Base-by-base conservation (phyloP, 2,329 filamentous ascomycete species). In the Pyricularia pennisetigena region DNA sequence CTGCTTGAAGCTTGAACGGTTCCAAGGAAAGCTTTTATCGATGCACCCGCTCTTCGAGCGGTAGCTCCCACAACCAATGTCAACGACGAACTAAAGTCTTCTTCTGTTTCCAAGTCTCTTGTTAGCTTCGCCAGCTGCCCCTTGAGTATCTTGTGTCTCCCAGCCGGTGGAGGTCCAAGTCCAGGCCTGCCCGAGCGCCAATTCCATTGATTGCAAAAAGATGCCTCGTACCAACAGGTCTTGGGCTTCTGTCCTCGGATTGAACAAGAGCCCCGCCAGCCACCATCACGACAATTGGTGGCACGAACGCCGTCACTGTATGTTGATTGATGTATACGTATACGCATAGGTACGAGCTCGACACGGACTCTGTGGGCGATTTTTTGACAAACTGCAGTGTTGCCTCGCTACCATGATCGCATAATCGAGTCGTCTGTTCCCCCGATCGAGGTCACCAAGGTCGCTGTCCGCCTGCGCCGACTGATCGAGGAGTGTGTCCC, bases 401-500 rank as follows among this genome's bases (percentile, higher is more conserved):
- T 94, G 2, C 90, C 90, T 1, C 82, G 81, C 16, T 85, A 89
- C 72, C 82, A 82, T 72, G 82, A 87, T 72, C 84, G 86, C 14
- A 76, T 82, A 0, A 79, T 89, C 62, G 79, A 87, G 61, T 88
- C 91, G 12, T 88, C 90, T 30, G 88, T 94, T 49, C 86, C 92
- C 0, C 83, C 94, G 14, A 83, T 85, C 69, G 90, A 95, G 74
- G 94, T 97, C 70, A 97, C 94, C 70, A 94, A 94, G 76, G 85
- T 96, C 68, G 94, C 94, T 29, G 85, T 99, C 20, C 92, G 93
- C 69, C 83, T 99, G 71, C 96, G 94, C 74, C 93, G 96, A 76
- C 88, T 97, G 73, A 88, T 99, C 74, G 93, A 97, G 78, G 87
- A 93, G 76, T 90, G 93, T 68, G 87, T 99, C 29, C 92, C 94